Percentiles rank a stretch among this genome's conserved stretches.
Evolutionary conservation across 2,329 filamentous ascomycete species (phyloP).

Genomic region (Nigrograna mackinnonii): DNA sequence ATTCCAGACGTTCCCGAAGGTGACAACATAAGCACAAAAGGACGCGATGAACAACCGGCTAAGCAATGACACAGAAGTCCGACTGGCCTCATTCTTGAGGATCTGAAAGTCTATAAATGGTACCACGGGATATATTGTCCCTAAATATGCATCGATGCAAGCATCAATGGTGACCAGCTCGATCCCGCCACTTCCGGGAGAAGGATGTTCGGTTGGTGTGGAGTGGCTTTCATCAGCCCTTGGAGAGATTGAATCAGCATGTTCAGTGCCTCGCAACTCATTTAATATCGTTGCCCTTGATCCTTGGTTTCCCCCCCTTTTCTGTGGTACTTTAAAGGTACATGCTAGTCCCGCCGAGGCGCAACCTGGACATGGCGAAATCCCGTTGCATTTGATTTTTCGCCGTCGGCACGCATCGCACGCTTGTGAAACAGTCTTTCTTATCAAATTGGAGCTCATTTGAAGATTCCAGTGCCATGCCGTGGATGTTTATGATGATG

Average conservation of each 20-base stretch:
- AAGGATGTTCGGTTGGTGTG: not conserved
- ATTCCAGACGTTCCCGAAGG: constrained; percentile 20
- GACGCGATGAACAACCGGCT: constrained; percentile 37
- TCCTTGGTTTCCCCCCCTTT: constrained; percentile 77
- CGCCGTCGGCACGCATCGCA: constrained; percentile 76
- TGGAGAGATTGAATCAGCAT: not conserved
- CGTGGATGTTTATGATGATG: too few species aligned
- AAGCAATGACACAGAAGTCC: constrained; percentile 17
- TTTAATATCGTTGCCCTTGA: constrained; percentile 76
- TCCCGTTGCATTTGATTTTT: constrained; percentile 74
- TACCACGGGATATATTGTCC: constrained; percentile 64
- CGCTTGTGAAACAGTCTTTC: constrained; percentile 49
- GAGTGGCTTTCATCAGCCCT: not conserved
- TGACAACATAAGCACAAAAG: constrained; percentile 42
- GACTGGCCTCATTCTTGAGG: constrained; percentile 23
- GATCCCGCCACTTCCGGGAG: constrained; percentile 18
- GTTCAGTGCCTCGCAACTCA: constrained; percentile 57
- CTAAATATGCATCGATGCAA: constrained; percentile 70
- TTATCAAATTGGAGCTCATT: too few species aligned
- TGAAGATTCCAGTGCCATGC: too few species aligned
- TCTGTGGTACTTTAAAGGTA: constrained; percentile 75
- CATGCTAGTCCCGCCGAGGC: constrained; percentile 67
- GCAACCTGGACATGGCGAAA: constrained; percentile 74
- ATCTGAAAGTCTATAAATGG: constrained; percentile 28
- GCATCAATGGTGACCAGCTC: constrained; percentile 63